These are phyloP conservation scores for Phlebiopsis flavidoalba DNA, from an alignment of 768 basidiomycete genomes.

Conservation along the genomic window DNA sequence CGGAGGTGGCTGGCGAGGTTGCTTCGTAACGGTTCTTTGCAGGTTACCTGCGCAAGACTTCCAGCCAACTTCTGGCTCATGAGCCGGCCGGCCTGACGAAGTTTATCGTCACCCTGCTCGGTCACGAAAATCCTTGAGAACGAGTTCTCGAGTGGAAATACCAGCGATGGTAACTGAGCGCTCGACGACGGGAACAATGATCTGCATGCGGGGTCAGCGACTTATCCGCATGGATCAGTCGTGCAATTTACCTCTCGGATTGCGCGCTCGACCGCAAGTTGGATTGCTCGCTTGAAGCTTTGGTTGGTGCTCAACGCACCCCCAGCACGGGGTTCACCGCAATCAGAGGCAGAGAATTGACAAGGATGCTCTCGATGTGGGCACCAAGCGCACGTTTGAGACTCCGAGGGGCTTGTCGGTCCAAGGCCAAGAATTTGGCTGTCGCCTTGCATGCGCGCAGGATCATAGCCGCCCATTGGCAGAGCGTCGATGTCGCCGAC, in stretches of 20 bases:
- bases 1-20: slow-evolving; percentile 88
- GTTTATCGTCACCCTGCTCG: slow-evolving; percentile 84
- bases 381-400: slow-evolving; percentile 64
- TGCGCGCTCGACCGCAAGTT: slow-evolving; percentile 87
- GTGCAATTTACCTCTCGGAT: slow-evolving; percentile 76
- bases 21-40: slow-evolving; percentile 93
- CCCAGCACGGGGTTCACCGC: slow-evolving; percentile 74
- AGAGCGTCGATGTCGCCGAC: slow-evolving; percentile 75
- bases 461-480: slow-evolving; percentile 69
- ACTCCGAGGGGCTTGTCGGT: slow-evolving; percentile 53
- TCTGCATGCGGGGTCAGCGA: slow-evolving; percentile 37
- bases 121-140: slow-evolving; percentile 95
- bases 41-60: slow-evolving; percentile 93
- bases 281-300: slow-evolving; percentile 85
- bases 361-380: slow-evolving; percentile 79
- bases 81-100: slow-evolving; percentile 87
- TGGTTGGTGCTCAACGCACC: slow-evolving; percentile 72
- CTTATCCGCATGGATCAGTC: not conserved
- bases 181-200: slow-evolving; percentile 96
- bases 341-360: slow-evolving; percentile 64
- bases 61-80: slow-evolving; percentile 98
- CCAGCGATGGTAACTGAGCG: slow-evolving; percentile 97
- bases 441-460: slow-evolving; percentile 44
- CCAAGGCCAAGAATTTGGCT: slow-evolving; percentile 61
- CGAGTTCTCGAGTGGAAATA: slow-evolving; percentile 93